Percentiles rank a stretch among this genome's conserved stretches.
phyloP scores from a whole-genome alignment of 176 grass and related monocot genomes.

The Cenchrus fungigraminus region DNA sequence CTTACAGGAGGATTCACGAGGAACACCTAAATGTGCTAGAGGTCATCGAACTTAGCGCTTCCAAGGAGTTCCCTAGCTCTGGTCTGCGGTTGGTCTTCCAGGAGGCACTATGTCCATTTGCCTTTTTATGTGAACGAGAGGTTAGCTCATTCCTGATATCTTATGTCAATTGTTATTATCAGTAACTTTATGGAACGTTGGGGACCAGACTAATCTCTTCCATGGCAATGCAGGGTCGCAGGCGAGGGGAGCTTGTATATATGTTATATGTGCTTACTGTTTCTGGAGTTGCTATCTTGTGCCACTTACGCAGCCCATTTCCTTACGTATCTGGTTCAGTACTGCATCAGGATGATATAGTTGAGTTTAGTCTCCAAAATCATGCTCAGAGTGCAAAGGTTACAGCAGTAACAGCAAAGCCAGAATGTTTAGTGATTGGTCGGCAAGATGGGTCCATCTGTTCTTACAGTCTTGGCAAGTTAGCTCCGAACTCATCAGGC shows the following conservation, averaged over 20 bases:
- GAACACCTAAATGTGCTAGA: slow-evolving; percentile 75
- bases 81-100: slow-evolving; percentile 83
- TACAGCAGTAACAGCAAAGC: slow-evolving; percentile 71
- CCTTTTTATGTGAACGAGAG: slow-evolving; percentile 72
- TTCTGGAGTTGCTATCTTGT: slow-evolving; percentile 79
- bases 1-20: slow-evolving; percentile 85
- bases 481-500: slow-evolving; percentile 78
- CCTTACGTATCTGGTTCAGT: slow-evolving; percentile 80
- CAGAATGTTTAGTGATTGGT: slow-evolving; percentile 77
- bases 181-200: slow-evolving; percentile 24
- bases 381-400: slow-evolving; percentile 61
- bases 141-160: slow-evolving; percentile 53
- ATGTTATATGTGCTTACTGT: slow-evolving; percentile 69
- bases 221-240: slow-evolving; percentile 58
- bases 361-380: slow-evolving; percentile 77
- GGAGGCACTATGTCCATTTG: slow-evolving; percentile 74
- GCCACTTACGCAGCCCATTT: slow-evolving; percentile 64
- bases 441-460: slow-evolving; percentile 80
- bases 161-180: slow-evolving; percentile 3
- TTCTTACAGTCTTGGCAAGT: slow-evolving; percentile 80
- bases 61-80: slow-evolving; percentile 67
- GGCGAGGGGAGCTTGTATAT: slow-evolving; percentile 54
- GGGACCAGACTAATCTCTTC: slow-evolving; percentile 18
- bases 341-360: slow-evolving; percentile 57
- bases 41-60: slow-evolving; percentile 63